phyloP scores from a whole-genome alignment of 805 yeast species.

The Hanseniaspora meyeri region DNA sequence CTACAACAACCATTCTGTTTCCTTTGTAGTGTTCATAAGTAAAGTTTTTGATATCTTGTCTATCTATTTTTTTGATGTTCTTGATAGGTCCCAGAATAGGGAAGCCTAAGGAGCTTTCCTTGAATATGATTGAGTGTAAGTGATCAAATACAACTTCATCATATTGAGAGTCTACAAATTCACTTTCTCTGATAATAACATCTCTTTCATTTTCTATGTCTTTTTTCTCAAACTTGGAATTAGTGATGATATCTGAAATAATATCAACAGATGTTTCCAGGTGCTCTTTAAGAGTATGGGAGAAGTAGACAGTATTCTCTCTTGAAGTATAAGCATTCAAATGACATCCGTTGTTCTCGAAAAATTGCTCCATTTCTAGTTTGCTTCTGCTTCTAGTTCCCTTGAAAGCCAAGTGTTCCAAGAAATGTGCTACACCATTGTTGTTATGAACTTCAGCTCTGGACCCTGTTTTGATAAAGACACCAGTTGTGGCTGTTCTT shows the following conservation, averaged over 20 bases:
- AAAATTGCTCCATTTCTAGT: slow-evolving; percentile 73
- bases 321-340: slow-evolving; percentile 97
- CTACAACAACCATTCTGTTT: slow-evolving; percentile 95
- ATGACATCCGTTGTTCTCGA: slow-evolving; percentile 93
- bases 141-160: slow-evolving; percentile 98
- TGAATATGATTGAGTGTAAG: slow-evolving; percentile 82
- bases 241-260: slow-evolving; percentile 76
- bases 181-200: slow-evolving; percentile 90
- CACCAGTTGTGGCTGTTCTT: slow-evolving; percentile 92
- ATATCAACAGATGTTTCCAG: slow-evolving; percentile 80
- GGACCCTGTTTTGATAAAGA: slow-evolving; percentile 97
- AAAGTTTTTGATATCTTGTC: slow-evolving; percentile 65
- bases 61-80: slow-evolving; percentile 67
- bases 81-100: slow-evolving; percentile 92
- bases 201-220: slow-evolving; percentile 95
- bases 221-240: slow-evolving; percentile 62
- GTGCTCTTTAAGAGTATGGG: slow-evolving; percentile 70
- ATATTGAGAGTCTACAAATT: slow-evolving; percentile 95
- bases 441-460: slow-evolving; percentile 76
- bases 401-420: slow-evolving; percentile 92
- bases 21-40: slow-evolving; percentile 82
- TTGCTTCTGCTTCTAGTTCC: slow-evolving; percentile 80
- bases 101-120: slow-evolving; percentile 86
- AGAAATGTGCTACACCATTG: slow-evolving; percentile 94
- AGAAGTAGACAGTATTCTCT: slow-evolving; percentile 93